Evolutionary conservation across 495 filamentous ascomycete species (phyloP), one percentile per base, ranked within the genome.

Genomic region (Sordaria brevicollis): DNA sequence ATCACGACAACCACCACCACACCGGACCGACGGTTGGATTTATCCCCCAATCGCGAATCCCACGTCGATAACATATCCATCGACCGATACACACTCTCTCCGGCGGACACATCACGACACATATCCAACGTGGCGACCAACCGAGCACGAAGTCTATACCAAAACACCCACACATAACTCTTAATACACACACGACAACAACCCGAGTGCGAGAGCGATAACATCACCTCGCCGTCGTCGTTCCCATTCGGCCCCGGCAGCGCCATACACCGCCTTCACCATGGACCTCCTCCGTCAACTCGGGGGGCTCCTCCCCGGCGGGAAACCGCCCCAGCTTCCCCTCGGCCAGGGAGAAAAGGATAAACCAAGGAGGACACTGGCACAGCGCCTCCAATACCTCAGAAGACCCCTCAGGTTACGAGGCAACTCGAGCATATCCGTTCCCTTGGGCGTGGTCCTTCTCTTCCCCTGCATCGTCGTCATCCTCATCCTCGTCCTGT

Each of bases 391-490:
- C 80, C 91, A 92, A 71, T 95, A 97, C 80, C 91, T 99, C 79
- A 86, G 89, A 73, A 87, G 92, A 79, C 92, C 94, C 41, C 90
- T 99, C 81, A 90, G 95, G 74, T 84, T 99, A 87, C 92, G 91
- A 84, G 92, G 93, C 79, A 97, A 96, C 79, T 97, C 93, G 70
- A 92, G 90, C 74, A 90, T 97, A 81, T 96, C 95, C 66, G 90
- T 99, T 80, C 95, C 95, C 38, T 84, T 98, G 65, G 94, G 94
- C 72, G 89, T 96, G 76, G 92, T 99, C 74, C 85, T 98, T 71
- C 83, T 97, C 76, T 97, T 97, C 81, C 95, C 95, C 72, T 89
- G 90, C 79, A 89, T 96, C 81, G 92, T 97, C 74, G 87, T 98
- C 80, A 85, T 97, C 74, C 85, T 97, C 77, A 94, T 99, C 81